Conservation (phyloP, 805 yeast genomes). For the Dipodascus albidus region DNA sequence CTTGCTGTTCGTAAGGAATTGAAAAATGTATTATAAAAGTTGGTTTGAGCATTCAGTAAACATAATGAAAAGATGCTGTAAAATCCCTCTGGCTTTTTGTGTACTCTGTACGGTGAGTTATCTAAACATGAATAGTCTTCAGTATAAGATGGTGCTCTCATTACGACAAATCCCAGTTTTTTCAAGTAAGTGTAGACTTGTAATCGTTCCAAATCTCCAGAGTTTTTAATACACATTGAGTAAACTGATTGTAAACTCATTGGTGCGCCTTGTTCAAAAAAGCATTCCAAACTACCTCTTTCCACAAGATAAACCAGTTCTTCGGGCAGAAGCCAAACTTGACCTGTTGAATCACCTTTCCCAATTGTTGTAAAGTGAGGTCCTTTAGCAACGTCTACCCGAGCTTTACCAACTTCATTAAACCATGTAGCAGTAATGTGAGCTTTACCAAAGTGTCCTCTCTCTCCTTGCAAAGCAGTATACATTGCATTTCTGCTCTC, state of each 20-base stretch:
- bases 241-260: constrained; percentile 58
- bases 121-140: not conserved
- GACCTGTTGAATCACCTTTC: constrained; percentile 34
- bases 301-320: constrained; percentile 73
- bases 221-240: constrained; percentile 33
- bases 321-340: constrained; percentile 44
- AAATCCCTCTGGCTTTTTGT: not conserved
- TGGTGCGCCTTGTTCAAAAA: constrained; percentile 24
- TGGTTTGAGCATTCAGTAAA: not conserved
- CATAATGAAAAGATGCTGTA: constrained; percentile 3
- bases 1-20: not conserved
- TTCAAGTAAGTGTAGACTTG: constrained; percentile 65
- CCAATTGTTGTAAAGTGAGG: constrained; percentile 70
- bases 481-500: constrained; percentile 63
- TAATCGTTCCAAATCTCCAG: constrained; percentile 39
- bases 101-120: not conserved
- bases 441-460: constrained; percentile 32
- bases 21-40: not conserved
- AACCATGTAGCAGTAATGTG: constrained; percentile 41
- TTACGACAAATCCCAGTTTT: constrained; percentile 66
- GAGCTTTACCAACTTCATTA: constrained; percentile 24
- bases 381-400: constrained; percentile 49
- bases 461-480: constrained; percentile 37
- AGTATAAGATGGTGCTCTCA: constrained; percentile 14
- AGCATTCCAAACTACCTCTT: constrained; percentile 50